Percentiles rank a stretch among this genome's conserved stretches.
Conservation (phyloP, 441 rosid species). For the Erodium texanum region DNA sequence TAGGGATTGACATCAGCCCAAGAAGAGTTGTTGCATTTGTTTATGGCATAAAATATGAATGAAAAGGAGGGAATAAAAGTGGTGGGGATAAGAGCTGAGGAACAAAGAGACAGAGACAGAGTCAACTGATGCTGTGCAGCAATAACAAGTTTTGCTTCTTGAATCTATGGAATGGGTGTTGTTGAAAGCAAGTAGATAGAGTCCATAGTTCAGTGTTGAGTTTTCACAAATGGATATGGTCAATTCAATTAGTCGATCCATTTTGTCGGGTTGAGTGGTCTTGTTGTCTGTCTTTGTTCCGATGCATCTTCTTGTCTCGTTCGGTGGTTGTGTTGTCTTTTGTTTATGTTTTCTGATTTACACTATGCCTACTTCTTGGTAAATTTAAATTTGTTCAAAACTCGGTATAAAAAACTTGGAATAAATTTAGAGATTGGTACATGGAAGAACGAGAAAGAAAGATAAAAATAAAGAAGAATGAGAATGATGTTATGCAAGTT, state of each 20-base stretch:
- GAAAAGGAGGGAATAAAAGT: slow-evolving; percentile 29
- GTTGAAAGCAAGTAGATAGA: background rate
- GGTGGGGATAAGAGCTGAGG: slow-evolving; percentile 19
- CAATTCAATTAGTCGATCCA: background rate
- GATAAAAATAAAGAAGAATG: too few relatives aligned
- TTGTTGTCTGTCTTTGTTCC: slow-evolving; percentile 1
- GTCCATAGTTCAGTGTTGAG: background rate
- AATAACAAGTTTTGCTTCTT: too few relatives aligned
- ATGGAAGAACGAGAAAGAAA: too few relatives aligned
- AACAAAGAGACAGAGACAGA: slow-evolving; percentile 34
- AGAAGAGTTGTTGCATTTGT: slow-evolving; percentile 18
- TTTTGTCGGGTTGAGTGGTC: background rate
- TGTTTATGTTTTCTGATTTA: too few relatives aligned
- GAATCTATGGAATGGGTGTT: background rate
- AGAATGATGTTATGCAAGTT: too few relatives aligned
- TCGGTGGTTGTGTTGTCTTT: too few relatives aligned
- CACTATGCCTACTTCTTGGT: too few relatives aligned
- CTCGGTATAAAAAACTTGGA: too few relatives aligned
- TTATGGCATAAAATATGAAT: slow-evolving; percentile 26
- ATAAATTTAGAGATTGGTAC: too few relatives aligned
- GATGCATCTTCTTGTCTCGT: too few relatives aligned
- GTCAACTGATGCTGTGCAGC: slow-evolving; percentile 26
- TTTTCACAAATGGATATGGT: background rate
- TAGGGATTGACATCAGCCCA: slow-evolving; percentile 27
- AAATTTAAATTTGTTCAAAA: too few relatives aligned